Percentiles rank a stretch among this genome's conserved stretches.
Evolutionary conservation across 2,329 filamentous ascomycete species (phyloP).

Genomic region (Diaporthe australafricana): DNA sequence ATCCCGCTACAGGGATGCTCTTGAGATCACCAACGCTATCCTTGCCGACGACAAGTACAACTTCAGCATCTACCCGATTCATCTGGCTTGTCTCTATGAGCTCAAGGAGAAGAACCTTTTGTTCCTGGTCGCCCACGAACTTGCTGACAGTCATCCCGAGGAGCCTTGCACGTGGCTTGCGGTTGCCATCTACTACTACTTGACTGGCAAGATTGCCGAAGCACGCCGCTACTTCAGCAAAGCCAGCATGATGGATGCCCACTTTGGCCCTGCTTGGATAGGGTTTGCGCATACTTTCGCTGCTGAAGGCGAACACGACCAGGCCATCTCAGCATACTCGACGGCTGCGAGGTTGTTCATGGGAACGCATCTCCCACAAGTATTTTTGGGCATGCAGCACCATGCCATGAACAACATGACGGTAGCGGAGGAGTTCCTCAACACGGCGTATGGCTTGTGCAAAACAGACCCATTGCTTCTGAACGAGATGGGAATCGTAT

Average conservation of each 20-base stretch:
- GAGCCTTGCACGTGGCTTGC: conserved; percentile 95
- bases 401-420: conserved; percentile 95
- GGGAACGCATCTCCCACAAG: conserved; percentile 93
- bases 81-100: conserved; percentile 91
- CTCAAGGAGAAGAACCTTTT: conserved; percentile 87
- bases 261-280: conserved; percentile 98
- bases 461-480: conserved; percentile 88
- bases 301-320: conserved; percentile 96
- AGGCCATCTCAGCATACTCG: conserved; percentile 97
- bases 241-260: conserved; percentile 95
- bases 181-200: conserved; percentile 94
- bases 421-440: conserved; percentile 93
- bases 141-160: conserved; percentile 90
- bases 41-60: conserved; percentile 89
- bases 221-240: conserved; percentile 97
- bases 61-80: conserved; percentile 88
- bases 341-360: conserved; percentile 96
- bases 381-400: conserved; percentile 99
- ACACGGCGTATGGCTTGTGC: conserved; percentile 86
- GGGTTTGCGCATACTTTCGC: conserved; percentile 99
- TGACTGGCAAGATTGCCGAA: conserved; percentile 90
- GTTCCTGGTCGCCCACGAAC: conserved; percentile 91
- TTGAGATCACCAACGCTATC: conserved; percentile 85
- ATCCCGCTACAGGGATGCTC: conserved; percentile 87
- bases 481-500: conserved; percentile 96